Evolutionary conservation across 768 basidiomycete genomes (phyloP).

Genomic region (Macrolepiota albuminosa): DNA sequence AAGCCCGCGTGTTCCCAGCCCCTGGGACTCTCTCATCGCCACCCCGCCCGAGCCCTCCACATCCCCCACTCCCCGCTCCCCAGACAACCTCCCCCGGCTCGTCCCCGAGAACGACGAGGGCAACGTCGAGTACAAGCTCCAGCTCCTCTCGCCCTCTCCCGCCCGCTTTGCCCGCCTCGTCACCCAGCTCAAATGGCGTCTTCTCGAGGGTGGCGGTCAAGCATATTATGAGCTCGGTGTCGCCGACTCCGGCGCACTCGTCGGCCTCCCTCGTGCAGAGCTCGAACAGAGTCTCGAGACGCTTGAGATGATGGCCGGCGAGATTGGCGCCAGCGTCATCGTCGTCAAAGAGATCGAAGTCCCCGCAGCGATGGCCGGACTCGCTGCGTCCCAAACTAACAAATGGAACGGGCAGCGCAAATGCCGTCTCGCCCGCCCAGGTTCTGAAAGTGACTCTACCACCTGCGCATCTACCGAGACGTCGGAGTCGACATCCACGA

Average conservation of each 20-base stretch:
- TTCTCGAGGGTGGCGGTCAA: slow-evolving; percentile 79
- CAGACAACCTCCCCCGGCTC: slow-evolving; percentile 52
- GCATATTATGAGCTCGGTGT: slow-evolving; percentile 84
- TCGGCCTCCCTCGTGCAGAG: slow-evolving; percentile 71
- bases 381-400: slow-evolving; percentile 31
- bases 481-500: slow-evolving; percentile 35
- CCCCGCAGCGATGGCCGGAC: slow-evolving; percentile 44
- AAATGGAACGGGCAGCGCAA: slow-evolving; percentile 35
- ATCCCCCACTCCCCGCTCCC: slow-evolving; percentile 26
- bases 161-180: slow-evolving; percentile 79
- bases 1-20: slow-evolving; percentile 73
- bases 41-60: slow-evolving; percentile 38
- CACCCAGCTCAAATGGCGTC: slow-evolving; percentile 94
- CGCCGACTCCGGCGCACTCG: slow-evolving; percentile 81
- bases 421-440: slow-evolving; percentile 24
- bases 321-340: slow-evolving; percentile 89
- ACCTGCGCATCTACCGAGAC: slow-evolving; percentile 28
- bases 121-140: slow-evolving; percentile 93
- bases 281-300: slow-evolving; percentile 82
- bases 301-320: slow-evolving; percentile 90
- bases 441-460: slow-evolving; percentile 16
- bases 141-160: slow-evolving; percentile 73
- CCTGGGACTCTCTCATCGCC: slow-evolving; percentile 76
- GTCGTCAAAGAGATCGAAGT: slow-evolving; percentile 88
- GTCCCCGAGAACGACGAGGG: slow-evolving; percentile 81